These are phyloP conservation scores for Encephalitozoon hellem DNA, from an alignment of 371 early-diverging fungal genomes.

Conservation along the genomic window DNA sequence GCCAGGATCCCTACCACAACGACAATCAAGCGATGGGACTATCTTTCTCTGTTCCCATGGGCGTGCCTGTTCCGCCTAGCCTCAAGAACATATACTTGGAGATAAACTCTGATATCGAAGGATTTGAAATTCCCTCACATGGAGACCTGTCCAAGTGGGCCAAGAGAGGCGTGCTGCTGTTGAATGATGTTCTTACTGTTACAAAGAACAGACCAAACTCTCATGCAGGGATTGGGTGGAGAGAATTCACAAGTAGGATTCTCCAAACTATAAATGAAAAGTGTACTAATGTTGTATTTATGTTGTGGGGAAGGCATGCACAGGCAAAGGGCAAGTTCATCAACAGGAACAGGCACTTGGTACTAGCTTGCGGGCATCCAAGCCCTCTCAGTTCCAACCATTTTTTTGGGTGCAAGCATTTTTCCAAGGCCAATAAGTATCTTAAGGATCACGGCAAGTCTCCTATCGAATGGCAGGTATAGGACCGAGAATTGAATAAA, in stretches of 20 bases:
- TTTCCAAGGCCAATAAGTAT: slow-evolving; percentile 80
- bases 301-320: slow-evolving; percentile 85
- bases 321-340: slow-evolving; percentile 65
- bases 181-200: slow-evolving; percentile 85
- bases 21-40: slow-evolving; percentile 77
- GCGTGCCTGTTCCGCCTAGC: slow-evolving; percentile 70
- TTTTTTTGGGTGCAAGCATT: slow-evolving; percentile 78
- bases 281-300: slow-evolving; percentile 70
- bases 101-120: slow-evolving; percentile 61
- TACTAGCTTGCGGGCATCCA: slow-evolving; percentile 79
- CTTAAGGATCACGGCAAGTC: slow-evolving; percentile 64
- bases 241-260: slow-evolving; percentile 74
- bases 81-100: slow-evolving; percentile 81
- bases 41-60: slow-evolving; percentile 66
- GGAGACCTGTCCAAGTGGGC: slow-evolving; percentile 72
- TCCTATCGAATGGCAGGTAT: slow-evolving; percentile 67
- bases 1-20: slow-evolving; percentile 84
- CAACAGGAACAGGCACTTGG: slow-evolving; percentile 66
- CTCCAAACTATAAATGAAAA: slow-evolving; percentile 67
- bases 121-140: slow-evolving; percentile 48
- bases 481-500: not conserved
- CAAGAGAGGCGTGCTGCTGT: slow-evolving; percentile 78
- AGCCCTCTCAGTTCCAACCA: slow-evolving; percentile 77
- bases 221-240: slow-evolving; percentile 81
- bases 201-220: slow-evolving; percentile 70